Conservation (phyloP, 1,284 basidiomycete species). For the Amylostereum chailletii region DNA sequence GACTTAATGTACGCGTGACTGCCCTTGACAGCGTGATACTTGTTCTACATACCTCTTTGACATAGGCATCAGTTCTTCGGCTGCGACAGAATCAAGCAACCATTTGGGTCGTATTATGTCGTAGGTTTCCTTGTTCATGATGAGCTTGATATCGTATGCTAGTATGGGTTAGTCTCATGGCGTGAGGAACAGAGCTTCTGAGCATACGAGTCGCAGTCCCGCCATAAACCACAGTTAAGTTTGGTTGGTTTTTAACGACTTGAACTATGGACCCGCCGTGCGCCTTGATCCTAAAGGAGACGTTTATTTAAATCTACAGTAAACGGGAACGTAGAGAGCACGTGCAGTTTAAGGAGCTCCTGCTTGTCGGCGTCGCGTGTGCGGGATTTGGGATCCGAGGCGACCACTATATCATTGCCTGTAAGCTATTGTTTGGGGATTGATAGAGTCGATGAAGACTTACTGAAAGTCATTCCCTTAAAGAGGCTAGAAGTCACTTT, state of each 20-base stretch:
- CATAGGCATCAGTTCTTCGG: slow-evolving; percentile 47
- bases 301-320: not conserved
- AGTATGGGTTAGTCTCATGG: slow-evolving; percentile 1
- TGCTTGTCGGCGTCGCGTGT: slow-evolving; percentile 62
- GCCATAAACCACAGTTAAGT: slow-evolving; percentile 56
- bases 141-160: slow-evolving; percentile 63
- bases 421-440: no score
- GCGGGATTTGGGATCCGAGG: slow-evolving; percentile 66
- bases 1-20: no score
- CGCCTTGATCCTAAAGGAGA: slow-evolving; percentile 50
- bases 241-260: slow-evolving; percentile 39
- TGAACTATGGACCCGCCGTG: slow-evolving; percentile 74
- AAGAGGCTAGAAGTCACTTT: slow-evolving; percentile 59
- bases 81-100: slow-evolving; percentile 70
- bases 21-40: not conserved
- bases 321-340: not conserved
- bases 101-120: slow-evolving; percentile 76
- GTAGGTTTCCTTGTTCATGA: slow-evolving; percentile 52
- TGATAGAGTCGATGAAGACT: slow-evolving; percentile 18
- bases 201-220: slow-evolving; percentile 50
- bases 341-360: slow-evolving; percentile 56
- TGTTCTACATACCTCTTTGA: slow-evolving; percentile 46
- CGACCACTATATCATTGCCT: slow-evolving; percentile 45
- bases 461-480: slow-evolving; percentile 70
- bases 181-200: not conserved